Base-by-base conservation (phyloP, 1,284 basidiomycete species). In the Trichosporon sp. region DNA sequence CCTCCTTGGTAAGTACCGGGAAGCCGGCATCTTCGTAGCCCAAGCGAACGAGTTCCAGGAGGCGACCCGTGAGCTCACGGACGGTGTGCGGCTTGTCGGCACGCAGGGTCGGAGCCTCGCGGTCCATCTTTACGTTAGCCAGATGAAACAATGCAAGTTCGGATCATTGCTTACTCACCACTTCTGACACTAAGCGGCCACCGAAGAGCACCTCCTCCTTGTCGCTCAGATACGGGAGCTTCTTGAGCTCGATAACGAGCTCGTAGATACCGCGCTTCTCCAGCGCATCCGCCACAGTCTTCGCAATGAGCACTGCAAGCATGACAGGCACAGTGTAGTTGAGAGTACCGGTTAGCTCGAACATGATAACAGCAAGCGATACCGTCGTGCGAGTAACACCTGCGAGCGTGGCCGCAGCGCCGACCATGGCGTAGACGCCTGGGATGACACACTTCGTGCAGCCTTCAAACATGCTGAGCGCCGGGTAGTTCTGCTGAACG, bases 241-340 rank as follows among this genome's bases (percentile, higher is more conserved):
- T 85, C 34, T 87, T 84, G 31, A 89, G 78, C 82, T 95, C 91
- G 64, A 98, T 98, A 64, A 94, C 91, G 32, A 97, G 85, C 77
- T 98, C 95, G 75, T 97, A 96, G 61, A 96, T 95, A 11, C 92
- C 92, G 78, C 95, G 95, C 21, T 91, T 91, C 77, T 97, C 92
- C 70, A 99, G 81, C 6, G 89, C 89, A 78, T 97, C 94, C 14
- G 91, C 92, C 3, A 92, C 87, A 0, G 94, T 95, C 83, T 97
- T 97, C 29, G 95, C 94, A 7, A 95, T 89, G 31, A 98, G 84
- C 5, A 98, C 82, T 7, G 78, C 78, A 29, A 98, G 78, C 91
- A 97, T 97, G 69, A 97, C 88, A 1, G 95, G 95, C 0, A 95
- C 89, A n/a, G 87, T 90, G 78, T 98, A 97, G 4, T 91, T 94